Evolutionary conservation across 2,329 filamentous ascomycete species (phyloP).

Genomic region (Xylaria polymorpha): DNA sequence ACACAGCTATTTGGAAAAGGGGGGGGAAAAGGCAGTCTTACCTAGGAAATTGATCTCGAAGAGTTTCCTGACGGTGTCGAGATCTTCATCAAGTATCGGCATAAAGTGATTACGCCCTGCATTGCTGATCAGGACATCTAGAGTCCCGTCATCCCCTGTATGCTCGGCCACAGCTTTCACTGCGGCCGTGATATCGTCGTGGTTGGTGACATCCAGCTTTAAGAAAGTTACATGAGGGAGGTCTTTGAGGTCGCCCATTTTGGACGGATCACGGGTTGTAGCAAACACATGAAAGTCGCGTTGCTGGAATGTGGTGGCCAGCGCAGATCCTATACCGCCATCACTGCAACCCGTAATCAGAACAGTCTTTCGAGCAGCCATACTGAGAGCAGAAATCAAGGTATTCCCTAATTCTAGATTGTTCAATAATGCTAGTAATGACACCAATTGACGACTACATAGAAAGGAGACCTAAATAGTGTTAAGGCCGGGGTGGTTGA

Average conservation of each 20-base stretch:
- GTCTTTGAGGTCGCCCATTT: conserved; percentile 39
- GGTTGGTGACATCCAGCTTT: conserved; percentile 43
- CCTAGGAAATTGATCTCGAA: conserved; percentile 50
- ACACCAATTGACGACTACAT: no score
- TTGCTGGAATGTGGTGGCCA: conserved; percentile 44
- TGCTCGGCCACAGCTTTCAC: conserved; percentile 40
- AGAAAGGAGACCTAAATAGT: no score
- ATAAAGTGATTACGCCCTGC: conserved; percentile 47
- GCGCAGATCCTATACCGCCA: conserved; percentile 46
- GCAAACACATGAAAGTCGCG: conserved; percentile 46
- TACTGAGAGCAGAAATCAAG: no score
- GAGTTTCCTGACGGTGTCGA: conserved; percentile 39
- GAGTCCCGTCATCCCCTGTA: conserved; percentile 38
- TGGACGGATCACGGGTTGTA: conserved; percentile 43
- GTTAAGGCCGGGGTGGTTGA: no score
- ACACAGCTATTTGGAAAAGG: no score
- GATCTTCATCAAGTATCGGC: conserved; percentile 45
- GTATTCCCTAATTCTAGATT: no score
- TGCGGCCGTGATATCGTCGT: conserved; percentile 40
- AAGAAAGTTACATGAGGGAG: conserved; percentile 44
- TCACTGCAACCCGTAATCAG: conserved; percentile 49
- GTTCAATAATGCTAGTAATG: no score
- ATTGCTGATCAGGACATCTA: conserved; percentile 46
- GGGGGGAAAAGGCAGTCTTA: background rate
- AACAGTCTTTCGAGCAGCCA: conserved; percentile 40